Evolutionary conservation across 2,329 filamentous ascomycete species (phyloP).

Genomic region (Diaporthe longicolla): DNA sequence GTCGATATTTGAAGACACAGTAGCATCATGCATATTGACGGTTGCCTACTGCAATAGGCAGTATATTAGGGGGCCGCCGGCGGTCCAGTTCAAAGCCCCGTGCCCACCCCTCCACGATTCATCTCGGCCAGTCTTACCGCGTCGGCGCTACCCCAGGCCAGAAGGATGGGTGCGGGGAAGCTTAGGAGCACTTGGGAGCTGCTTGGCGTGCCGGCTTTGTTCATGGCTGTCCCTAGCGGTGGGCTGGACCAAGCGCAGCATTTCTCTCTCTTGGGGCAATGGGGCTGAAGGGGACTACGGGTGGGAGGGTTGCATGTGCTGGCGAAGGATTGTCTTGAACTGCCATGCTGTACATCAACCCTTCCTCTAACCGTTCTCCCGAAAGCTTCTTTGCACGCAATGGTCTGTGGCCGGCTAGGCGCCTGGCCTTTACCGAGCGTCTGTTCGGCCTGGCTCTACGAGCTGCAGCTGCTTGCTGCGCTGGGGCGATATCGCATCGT

Average conservation of each 20-base stretch:
- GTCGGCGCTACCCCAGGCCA: constrained; percentile 38
- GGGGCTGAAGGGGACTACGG: constrained; percentile 16
- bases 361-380: constrained; percentile 23
- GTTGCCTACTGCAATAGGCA: constrained; percentile 5
- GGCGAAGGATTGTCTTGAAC: constrained; percentile 14
- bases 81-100: constrained; percentile 24
- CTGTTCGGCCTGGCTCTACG: constrained; percentile 18
- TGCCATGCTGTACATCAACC: constrained; percentile 17
- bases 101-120: constrained; percentile 34
- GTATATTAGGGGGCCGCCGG: background rate
- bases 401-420: constrained; percentile 24
- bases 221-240: constrained; percentile 35
- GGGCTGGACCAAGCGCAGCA: constrained; percentile 27
- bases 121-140: constrained; percentile 25
- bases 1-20: background rate
- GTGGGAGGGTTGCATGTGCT: constrained; percentile 10
- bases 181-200: constrained; percentile 22
- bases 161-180: constrained; percentile 41
- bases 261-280: background rate
- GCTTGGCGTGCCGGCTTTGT: constrained; percentile 36
- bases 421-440: constrained; percentile 25
- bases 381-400: constrained; percentile 24
- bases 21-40: background rate
- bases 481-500: constrained; percentile 24
- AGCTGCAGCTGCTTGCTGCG: constrained; percentile 3